phyloP scores from a whole-genome alignment of 225 moss, liverwort and hornwort genomes.

The Straminergon stramineum region DNA sequence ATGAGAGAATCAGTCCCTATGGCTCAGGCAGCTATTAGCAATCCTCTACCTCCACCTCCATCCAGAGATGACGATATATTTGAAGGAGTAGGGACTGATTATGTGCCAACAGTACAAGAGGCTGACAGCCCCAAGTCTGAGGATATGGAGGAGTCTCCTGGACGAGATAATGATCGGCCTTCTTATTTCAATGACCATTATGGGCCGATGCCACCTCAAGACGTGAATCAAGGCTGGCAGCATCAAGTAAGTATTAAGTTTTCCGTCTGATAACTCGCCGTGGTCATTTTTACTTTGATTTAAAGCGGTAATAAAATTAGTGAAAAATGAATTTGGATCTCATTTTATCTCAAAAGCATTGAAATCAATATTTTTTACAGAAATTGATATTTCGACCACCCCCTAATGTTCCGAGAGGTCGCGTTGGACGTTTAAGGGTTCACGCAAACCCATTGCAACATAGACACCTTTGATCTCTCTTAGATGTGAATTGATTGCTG shows the following conservation, averaged over 20 bases:
- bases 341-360: not conserved
- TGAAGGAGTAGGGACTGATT: slow-evolving; percentile 84
- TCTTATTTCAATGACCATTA: slow-evolving; percentile 84
- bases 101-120: slow-evolving; percentile 38
- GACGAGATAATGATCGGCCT: slow-evolving; percentile 77
- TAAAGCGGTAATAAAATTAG: not conserved
- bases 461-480: not conserved
- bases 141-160: slow-evolving; percentile 99
- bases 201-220: slow-evolving; percentile 74
- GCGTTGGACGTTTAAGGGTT: not conserved
- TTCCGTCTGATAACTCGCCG: not conserved
- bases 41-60: slow-evolving; percentile 23
- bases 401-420: not conserved
- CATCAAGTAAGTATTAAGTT: slow-evolving; percentile 43
- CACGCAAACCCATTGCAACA: not conserved
- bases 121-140: slow-evolving; percentile 87
- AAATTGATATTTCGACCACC: not conserved
- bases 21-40: slow-evolving; percentile 45
- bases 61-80: slow-evolving; percentile 77
- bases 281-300: not conserved
- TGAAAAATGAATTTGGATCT: not conserved
- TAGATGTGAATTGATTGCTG: not conserved
- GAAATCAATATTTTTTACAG: not conserved
- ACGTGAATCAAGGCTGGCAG: slow-evolving; percentile 51
- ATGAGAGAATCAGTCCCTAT: slow-evolving; percentile 40